Evolutionary conservation across 305 asterid genomes (phyloP), one percentile per base, ranked within the genome.

Genomic region (Nicotiana rustica): DNA sequence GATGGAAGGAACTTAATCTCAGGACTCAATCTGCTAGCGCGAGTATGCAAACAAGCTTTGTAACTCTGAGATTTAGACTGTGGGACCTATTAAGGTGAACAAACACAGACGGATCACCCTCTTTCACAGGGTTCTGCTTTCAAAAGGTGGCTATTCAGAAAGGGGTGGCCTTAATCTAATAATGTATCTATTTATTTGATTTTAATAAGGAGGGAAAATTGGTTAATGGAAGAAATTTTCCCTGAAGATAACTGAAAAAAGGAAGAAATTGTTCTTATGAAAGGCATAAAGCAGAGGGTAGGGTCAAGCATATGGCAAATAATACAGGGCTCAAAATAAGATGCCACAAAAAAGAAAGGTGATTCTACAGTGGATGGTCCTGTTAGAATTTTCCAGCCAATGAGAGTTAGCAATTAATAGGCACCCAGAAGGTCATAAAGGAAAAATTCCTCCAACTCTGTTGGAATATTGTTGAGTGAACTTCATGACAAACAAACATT

Each of bases 291-390:
- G 79, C 79, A 3, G 2, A 25, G 64, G 79, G 7, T 71, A 1
- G 4, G 79, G 29, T 33, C 0, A 17, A 14, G 3, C 14, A 14
- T 44, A 8, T 44, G 52, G 52, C 52, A 14, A 13, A 56, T 41
- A 47, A 25, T 15, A 15, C 7, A 29, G 47, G 21, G 65, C 29
- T 29, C 47, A 52, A 14, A 75, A 52, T 17, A 17, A 75, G 17
- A 52, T 29, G 66, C 80, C 65, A 75, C 80, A 52, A 75, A 52
- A 70, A 52, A 35, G 52, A 35, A 67, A 25, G 80, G 79, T 52
- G 47, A 29, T 25, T 49, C 44, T 52, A 25, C 44, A 49, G 79
- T 52, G 25, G 64, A 75, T 52, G 65, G 80, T 4, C 80, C 49
- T 25, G 49, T 8, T 75, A 52, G 47, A 29, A 52, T 75, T 75